Conservation (phyloP, 2,329 filamentous ascomycete genomes). For the Alternaria arbusti region DNA sequence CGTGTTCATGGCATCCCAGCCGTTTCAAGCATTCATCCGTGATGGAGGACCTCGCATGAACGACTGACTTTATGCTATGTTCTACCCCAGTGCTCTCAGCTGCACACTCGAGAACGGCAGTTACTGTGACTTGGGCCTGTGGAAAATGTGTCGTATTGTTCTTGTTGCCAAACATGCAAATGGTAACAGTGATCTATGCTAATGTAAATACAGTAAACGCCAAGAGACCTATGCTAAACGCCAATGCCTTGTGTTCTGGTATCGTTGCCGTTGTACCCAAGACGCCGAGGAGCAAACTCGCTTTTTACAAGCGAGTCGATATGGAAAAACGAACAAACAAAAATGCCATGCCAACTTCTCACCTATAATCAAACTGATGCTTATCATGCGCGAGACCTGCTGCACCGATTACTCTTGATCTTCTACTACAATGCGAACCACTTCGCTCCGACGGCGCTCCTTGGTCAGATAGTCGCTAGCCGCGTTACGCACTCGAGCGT, state of each 20-base stretch:
- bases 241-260: background rate
- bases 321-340: background rate
- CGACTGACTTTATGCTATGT: constrained; percentile 4
- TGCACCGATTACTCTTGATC: constrained; percentile 13
- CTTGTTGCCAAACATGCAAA: background rate
- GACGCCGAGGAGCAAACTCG: constrained; percentile 6
- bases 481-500: constrained; percentile 34
- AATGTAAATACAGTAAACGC: background rate
- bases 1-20: background rate
- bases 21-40: constrained; percentile 3
- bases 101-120: background rate
- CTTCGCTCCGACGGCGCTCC: constrained; percentile 20
- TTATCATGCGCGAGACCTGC: background rate
- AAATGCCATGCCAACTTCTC: background rate
- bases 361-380: background rate
- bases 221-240: constrained; percentile 1
- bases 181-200: background rate
- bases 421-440: constrained; percentile 37
- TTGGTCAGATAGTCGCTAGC: constrained; percentile 29
- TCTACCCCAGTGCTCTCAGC: background rate
- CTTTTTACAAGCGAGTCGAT: background rate
- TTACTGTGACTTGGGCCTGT: background rate
- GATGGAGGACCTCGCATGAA: constrained; percentile 8
- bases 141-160: background rate
- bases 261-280: background rate